Base-by-base conservation (phyloP, 352 stramenopile species). In the Phytophthora chlamydospora region DNA sequence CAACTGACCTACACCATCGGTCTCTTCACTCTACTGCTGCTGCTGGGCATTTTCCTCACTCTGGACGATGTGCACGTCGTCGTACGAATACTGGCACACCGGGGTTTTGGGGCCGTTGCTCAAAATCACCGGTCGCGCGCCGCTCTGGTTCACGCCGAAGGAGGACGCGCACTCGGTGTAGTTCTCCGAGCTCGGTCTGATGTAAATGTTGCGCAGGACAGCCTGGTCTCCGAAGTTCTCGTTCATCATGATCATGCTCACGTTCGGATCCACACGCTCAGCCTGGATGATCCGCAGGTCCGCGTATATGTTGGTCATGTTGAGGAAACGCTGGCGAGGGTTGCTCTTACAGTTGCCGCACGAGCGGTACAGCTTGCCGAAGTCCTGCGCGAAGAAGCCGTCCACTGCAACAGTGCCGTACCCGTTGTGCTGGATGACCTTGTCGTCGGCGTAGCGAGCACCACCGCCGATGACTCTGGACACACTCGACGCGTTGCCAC, bases 381-480 rank as follows among this genome's bases (percentile, higher is more conserved):
- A 62, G 36, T 67, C 51, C n/a, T 57, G 50, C 34, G 16, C 58
- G 43, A 42, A 67, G 10, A 66, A 67, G 0, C 58, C 58, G 36
- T 67, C 51, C 4, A 67, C 31, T 0, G 40, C n/a, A 6, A 62
- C 58, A 0, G 43, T 61, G 14, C 58, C 58, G 19, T 40, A 56
- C 6, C 58, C 50, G n/a, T 66, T 66, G 42, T 66, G 58, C 35
- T 66, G 58, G 11, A 78, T 61, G 24, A 70, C 53, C 44, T 85
- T 85, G 73, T 85, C 76, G 14, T 82, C 68, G 6, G 73, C 76
- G 34, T 76, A 66, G 12, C 71, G 71, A 4, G 75, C 75, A 24
- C 76, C 76, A 11, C 76, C 66, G 32, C 70, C 76, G 4, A 73
- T 48, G 13, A 85, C 62, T 3, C 39, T 55, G 6, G 70, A 71